These are phyloP conservation scores for Corchorus olitorius DNA, from an alignment of 345 rosid genomes.

Conservation along the genomic window DNA sequence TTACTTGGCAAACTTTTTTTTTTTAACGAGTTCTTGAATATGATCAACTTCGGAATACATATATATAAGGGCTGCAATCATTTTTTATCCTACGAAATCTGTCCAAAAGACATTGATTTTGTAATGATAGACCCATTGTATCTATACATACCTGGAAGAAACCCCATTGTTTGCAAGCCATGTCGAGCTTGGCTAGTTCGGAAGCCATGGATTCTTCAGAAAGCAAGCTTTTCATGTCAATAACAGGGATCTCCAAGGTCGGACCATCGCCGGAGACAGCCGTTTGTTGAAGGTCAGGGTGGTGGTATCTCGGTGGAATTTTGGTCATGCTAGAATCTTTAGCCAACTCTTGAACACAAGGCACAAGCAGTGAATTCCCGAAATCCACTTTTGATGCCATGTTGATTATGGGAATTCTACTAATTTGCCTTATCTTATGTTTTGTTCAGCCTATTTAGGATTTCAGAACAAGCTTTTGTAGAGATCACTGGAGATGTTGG, in stretches of 20 bases:
- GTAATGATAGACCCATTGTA: no score
- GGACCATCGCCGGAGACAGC: background rate
- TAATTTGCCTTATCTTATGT: no score
- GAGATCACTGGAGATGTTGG: no score
- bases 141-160: constrained; percentile 36
- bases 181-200: constrained; percentile 41
- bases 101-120: no score
- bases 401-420: no score
- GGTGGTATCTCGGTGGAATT: constrained; percentile 43
- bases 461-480: no score
- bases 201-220: constrained; percentile 34
- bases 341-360: constrained; percentile 38
- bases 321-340: constrained; percentile 19
- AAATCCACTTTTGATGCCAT: background rate
- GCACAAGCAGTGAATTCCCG: constrained; percentile 27
- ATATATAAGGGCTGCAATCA: no score
- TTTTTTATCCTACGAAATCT: no score
- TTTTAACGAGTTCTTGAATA: no score
- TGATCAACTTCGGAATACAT: background rate
- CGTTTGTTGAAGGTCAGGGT: constrained; percentile 17
- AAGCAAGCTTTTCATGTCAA: constrained; percentile 38
- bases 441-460: no score
- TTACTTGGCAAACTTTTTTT: background rate
- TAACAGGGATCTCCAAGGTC: constrained; percentile 35
- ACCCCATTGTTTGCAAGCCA: constrained; percentile 40